phyloP scores from a whole-genome alignment of 2,329 filamentous ascomycete species.

The Arthrobotrys entomopaga region DNA sequence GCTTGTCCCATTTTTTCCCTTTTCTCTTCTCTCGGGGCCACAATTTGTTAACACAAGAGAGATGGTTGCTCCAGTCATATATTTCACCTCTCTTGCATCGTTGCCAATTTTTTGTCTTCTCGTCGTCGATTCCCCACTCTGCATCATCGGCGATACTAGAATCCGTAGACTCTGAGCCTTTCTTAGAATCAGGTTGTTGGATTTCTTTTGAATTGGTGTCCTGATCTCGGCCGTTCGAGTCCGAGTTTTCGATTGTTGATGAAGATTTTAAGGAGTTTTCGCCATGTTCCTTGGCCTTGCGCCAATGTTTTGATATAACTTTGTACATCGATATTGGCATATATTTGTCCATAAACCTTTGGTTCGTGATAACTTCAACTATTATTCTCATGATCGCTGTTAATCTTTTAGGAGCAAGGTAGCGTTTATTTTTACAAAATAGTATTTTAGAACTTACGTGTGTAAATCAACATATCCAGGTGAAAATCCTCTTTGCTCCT shows the following conservation, averaged over 20 bases:
- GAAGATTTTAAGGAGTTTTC: too few relatives aligned
- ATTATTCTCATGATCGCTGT: neutral
- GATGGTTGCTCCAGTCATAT: conserved; percentile 13
- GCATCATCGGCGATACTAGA: neutral
- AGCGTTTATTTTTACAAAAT: too few relatives aligned
- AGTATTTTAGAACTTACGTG: conserved; percentile 6
- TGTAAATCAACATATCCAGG: conserved; percentile 33
- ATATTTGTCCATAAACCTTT: conserved; percentile 29
- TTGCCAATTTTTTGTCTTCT: neutral
- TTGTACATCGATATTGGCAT: neutral
- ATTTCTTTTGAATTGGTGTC: too few relatives aligned
- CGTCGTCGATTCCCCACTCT: neutral
- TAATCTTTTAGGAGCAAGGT: too few relatives aligned
- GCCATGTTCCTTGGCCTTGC: neutral
- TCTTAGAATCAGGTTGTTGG: too few relatives aligned
- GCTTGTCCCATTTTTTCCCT: conserved; percentile 21
- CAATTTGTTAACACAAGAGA: neutral
- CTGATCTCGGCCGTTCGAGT: too few relatives aligned
- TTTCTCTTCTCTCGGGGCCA: conserved; percentile 28
- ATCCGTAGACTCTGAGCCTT: too few relatives aligned
- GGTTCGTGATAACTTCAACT: conserved; percentile 34
- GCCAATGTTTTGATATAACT: neutral
- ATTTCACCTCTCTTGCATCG: conserved; percentile 24
- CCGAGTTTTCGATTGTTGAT: too few relatives aligned
- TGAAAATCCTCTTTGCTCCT: conserved; percentile 20